Evolutionary conservation across 306 rosid species (phyloP), one percentile per base, ranked within the genome.

Genomic region (Luffa acutangula): DNA sequence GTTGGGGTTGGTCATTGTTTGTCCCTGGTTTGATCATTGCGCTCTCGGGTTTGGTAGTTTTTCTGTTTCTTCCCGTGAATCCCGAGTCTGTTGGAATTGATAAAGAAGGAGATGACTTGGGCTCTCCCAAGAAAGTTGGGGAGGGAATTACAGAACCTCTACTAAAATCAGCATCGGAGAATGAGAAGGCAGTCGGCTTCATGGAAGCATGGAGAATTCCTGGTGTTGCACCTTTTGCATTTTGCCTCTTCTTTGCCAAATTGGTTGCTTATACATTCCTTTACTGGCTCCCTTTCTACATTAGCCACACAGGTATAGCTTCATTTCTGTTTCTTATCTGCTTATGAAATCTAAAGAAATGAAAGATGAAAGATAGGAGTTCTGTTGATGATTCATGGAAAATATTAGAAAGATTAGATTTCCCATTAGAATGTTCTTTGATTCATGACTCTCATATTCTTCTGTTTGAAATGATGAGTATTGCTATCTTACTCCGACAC

Each of bases 1-100:
- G 99, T 75, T 96, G 99, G 99, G 99, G 98, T 37, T 96, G 99
- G 98, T 96, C 99, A 59, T 89, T 96, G 85, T 90, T 88, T 78
- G 83, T 87, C 64, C 99, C 99, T 0, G 98, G 98, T 56, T 65
- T 93, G 49, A 80, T 96, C 8, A 91, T 84, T 17, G 91, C 79
- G 6, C 71, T 91, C 10, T 3, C 92, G 2, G 98, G 99, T 75
- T 75, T 93, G 87, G 80, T 84, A 21, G 88, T 93, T 66, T 89
- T 93, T 74, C 84, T 90, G 52, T 36, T 96, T 10, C 89, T 96
- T 82, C 94, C 99, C 0, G 90, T 90, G 33, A 70, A 88, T 41
- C 99, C 99, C 0, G 93, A 89, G 62, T 82, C 91, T 2, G 96
- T 85, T 57, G 97, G 97, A 67, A 89, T 78, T 6, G 85, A 43